phyloP scores from a whole-genome alignment of 2,329 filamentous ascomycete species.

The Sclerotinia sclerotiorum region DNA sequence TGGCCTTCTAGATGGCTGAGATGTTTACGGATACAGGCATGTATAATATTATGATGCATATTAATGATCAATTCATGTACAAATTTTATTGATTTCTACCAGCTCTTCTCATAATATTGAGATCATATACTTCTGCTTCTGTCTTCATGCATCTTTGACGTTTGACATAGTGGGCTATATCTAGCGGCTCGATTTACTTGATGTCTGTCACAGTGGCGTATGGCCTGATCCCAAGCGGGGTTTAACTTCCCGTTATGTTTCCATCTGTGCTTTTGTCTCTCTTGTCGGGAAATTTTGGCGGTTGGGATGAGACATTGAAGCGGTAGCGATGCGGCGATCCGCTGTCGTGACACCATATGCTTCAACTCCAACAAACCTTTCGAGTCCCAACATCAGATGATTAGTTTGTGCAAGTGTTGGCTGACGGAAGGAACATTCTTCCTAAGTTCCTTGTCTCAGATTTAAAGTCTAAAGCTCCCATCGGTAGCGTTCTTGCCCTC shows the following conservation, averaged over 20 bases:
- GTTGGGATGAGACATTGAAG: conserved; percentile 24
- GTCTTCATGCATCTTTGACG: conserved; percentile 20
- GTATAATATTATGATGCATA: conserved; percentile 19
- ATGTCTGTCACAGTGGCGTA: conserved; percentile 14
- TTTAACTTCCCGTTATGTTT: conserved; percentile 16
- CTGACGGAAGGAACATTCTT: conserved; percentile 23
- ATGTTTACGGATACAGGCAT: conserved; percentile 15
- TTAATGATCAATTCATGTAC: conserved; percentile 15
- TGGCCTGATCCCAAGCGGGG: conserved; percentile 21
- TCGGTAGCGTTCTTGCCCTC: conserved; percentile 21
- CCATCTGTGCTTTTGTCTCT: conserved; percentile 9
- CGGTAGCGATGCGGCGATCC: conserved; percentile 21
- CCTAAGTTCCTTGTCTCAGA: conserved; percentile 21
- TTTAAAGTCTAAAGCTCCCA: conserved; percentile 16
- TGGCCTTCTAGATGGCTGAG: conserved; percentile 52
- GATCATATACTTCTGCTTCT: conserved; percentile 1
- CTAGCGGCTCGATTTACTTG: conserved; percentile 12
- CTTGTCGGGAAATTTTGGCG: conserved; percentile 19
- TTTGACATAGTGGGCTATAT: conserved; percentile 17
- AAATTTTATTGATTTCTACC: not conserved
- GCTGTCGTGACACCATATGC: conserved; percentile 12
- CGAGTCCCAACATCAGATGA: not conserved
- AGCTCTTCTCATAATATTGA: not conserved
- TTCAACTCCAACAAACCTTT: conserved; percentile 2
- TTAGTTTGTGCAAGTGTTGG: not conserved